Base-by-base conservation (phyloP, 176 grass and related monocot species). In the Tillandsia fasciculata region DNA sequence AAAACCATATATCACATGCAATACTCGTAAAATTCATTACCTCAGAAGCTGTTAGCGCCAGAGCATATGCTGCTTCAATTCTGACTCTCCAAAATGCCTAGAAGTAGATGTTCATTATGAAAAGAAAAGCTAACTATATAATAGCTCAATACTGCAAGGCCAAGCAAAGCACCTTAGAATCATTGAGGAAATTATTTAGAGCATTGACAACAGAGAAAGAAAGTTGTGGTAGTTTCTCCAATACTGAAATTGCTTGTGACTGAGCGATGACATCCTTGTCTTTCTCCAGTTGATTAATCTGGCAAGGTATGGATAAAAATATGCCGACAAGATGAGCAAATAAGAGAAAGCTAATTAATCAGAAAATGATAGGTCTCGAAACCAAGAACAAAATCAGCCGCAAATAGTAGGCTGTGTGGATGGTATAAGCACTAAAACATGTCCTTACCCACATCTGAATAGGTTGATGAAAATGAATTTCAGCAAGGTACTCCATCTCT, bases 261-360 rank as follows among this genome's bases (percentile, higher is more conserved):
- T 97, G 93, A 59, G 89, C 91, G 83, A 97, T 75, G 27, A 97
- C 93, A 83, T 97, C 93, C 78, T 92, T 97, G 77, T 97, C 93
- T 72, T 92, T 97, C 79, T 97, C 93, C 68, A 97, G 81, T 74
- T 97, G 93, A 89, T 97, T 97, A 64, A 97, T 90, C 93, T 97
- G 82, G 51, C 76, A 85, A 86, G 67, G 63, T 22, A 48, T 33
- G 18, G 48, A 24, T n/a, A 33, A 70, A 64, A 69, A 54, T 11
- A 70, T 48, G 26, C 33, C 9, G 6, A 67, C 65, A 10, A 27
- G 9, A 69, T 18, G 65, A 79, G 6, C 11, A 53, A 72, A 7
- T 23, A 65, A 72, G 48, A 48, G 28, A 59, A 20, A 61, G 9
- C 14, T 54, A 51, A 14, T 56, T 14, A n/a, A 42, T 26, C 18